Conservation (phyloP, 2,329 filamentous ascomycete genomes). For the Stylonectria norvegica region DNA sequence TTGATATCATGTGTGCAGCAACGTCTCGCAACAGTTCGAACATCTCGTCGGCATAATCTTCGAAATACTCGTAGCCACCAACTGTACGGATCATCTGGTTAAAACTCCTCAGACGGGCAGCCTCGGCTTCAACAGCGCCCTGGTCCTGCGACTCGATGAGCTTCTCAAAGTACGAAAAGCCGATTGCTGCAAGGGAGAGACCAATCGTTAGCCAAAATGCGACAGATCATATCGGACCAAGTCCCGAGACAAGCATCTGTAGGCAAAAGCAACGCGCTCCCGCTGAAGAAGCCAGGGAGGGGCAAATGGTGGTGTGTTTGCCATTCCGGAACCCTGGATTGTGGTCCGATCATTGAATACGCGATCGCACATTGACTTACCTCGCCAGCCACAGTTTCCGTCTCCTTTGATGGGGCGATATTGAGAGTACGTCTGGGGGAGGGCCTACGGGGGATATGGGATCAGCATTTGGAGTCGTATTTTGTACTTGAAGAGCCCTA, state of each 20-base stretch:
- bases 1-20: slow-evolving; percentile 53
- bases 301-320: slow-evolving; percentile 4
- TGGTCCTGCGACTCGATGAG: slow-evolving; percentile 66
- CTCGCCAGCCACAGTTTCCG: slow-evolving; percentile 97
- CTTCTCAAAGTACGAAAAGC: slow-evolving; percentile 89
- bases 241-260: slow-evolving; percentile 16
- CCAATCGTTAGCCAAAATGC: slow-evolving; percentile 6
- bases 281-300: slow-evolving; percentile 9
- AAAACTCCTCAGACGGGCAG: slow-evolving; percentile 67
- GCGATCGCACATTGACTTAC: slow-evolving; percentile 51
- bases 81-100: slow-evolving; percentile 66
- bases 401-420: slow-evolving; percentile 88
- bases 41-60: slow-evolving; percentile 80
- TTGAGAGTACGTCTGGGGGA: slow-evolving; percentile 80
- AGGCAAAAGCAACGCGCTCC: slow-evolving; percentile 12
- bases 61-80: slow-evolving; percentile 68
- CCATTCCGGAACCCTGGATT: slow-evolving; percentile 5
- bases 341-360: too few relatives aligned
- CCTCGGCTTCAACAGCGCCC: slow-evolving; percentile 65
- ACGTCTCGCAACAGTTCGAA: slow-evolving; percentile 65
- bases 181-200: slow-evolving; percentile 62
- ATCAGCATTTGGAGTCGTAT: slow-evolving; percentile 15
- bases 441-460: slow-evolving; percentile 49
- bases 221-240: slow-evolving; percentile 7
- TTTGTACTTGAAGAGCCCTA: slow-evolving; percentile 46